These are phyloP conservation scores for Zostera marina DNA, from an alignment of 116 monocot species.

Conservation along the genomic window DNA sequence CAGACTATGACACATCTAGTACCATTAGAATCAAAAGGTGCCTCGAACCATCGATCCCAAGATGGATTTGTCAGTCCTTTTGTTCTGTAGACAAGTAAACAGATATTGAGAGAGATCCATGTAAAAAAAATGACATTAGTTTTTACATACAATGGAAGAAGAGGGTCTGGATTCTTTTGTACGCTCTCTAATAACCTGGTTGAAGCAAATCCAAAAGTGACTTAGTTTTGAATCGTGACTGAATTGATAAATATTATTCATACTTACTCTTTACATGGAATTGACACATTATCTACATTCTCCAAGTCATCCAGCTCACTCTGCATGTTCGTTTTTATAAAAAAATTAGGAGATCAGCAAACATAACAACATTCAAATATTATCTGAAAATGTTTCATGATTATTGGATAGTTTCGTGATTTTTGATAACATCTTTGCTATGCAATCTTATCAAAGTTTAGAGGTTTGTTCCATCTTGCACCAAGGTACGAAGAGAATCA, in stretches of 20 bases:
- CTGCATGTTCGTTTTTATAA: conserved; percentile 7
- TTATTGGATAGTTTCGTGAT: no score
- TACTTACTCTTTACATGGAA: conserved; percentile 29
- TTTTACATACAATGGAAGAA: conserved; percentile 51
- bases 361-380: no score
- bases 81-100: conserved; percentile 33
- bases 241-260: neutral
- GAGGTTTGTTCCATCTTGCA: no score
- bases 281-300: conserved; percentile 26
- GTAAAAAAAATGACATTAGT: neutral
- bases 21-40: conserved; percentile 38
- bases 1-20: conserved; percentile 27
- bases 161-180: conserved; percentile 48
- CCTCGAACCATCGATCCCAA: conserved; percentile 91
- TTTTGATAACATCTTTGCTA: no score
- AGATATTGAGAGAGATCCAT: neutral
- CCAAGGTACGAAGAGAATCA: no score
- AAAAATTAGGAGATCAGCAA: no score
- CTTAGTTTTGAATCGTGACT: neutral
- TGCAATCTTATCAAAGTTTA: no score
- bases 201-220: neutral
- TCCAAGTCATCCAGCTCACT: conserved; percentile 37
- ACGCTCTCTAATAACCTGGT: conserved; percentile 49
- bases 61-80: conserved; percentile 33
- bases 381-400: no score